Base-by-base conservation (phyloP, 2,329 filamentous ascomycete genomes). In the Dendrostoma leiphaemia region DNA sequence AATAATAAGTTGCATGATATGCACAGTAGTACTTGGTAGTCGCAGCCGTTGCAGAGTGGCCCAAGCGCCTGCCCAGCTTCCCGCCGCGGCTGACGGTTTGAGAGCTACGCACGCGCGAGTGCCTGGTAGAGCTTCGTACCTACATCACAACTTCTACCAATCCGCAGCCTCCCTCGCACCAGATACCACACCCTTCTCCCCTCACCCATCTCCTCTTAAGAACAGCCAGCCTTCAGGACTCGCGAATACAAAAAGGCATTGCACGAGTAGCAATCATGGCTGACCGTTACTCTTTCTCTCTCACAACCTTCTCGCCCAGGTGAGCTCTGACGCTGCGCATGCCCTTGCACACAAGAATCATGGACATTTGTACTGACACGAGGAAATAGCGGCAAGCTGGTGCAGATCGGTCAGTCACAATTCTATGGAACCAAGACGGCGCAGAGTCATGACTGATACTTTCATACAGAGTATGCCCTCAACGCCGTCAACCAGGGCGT, bases 291-390 rank as follows among this genome's bases (percentile, higher is more conserved):
- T 97, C 93, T 53, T 99, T 99, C 86, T 99, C 94, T 57, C 84
- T 99, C 72, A 99, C 94, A 61, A 99, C 94, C 62, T 99, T 99
- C 87, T 97, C 94, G 69, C 94, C 94, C 73, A 99, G 93, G 94
- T 95, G 86, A 75, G 85, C 69, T 69, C 62, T n/a, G n/a, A n/a
- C n/a, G n/a, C 63, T 64, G 28, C 38, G 52, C 48, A 44, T 34
- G 17, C 26, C 15, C 31, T 7, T 6, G 6, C 3, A 29, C 8
- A n/a, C 17, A 7, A 45, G 37, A 45, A 7, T 45, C 29, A 44
- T 61, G 58, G 56, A 59, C 54, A 60, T 54, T 54, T 56, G 48
- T 57, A 58, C 51, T 62, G 55, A 59, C 59, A 58, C 59, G 60
- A 60, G 63, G 63, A 57, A 59, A 65, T 65, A 97, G 94, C 75